Percentiles rank a stretch among this genome's conserved stretches.
Evolutionary conservation across 306 rosid species (phyloP).

Genomic region (Malus orientalis): DNA sequence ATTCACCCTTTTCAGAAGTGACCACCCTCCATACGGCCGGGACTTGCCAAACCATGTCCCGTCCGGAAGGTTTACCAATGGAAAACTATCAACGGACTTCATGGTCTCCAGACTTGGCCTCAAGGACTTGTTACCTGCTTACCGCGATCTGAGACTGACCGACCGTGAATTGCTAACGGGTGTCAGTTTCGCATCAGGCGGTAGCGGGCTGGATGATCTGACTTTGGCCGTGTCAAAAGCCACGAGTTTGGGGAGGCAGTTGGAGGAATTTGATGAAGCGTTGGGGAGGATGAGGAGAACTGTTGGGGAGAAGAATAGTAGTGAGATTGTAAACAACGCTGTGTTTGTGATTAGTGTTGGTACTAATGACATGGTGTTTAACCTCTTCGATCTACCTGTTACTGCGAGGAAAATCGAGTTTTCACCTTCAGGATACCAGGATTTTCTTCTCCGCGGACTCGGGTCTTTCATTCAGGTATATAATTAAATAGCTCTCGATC

Average conservation of each 20-base stretch:
- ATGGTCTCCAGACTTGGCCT: conserved; percentile 27
- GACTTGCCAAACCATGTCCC: conserved; percentile 25
- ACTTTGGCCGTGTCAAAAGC: background rate
- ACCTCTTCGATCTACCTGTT: conserved; percentile 1
- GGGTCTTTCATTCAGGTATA: conserved; percentile 26
- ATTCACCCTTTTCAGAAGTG: background rate
- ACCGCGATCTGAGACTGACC: conserved; percentile 8
- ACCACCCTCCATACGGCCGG: conserved; percentile 33
- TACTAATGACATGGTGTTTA: conserved; percentile 32
- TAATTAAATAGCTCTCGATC: background rate
- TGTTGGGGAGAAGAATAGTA: conserved; percentile 20
- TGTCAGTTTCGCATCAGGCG: conserved; percentile 37
- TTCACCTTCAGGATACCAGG: conserved; percentile 15
- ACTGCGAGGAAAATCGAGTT: background rate
- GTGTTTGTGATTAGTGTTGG: conserved; percentile 36
- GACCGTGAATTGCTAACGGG: conserved; percentile 29
- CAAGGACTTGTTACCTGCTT: conserved; percentile 35
- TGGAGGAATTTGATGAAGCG: conserved; percentile 24
- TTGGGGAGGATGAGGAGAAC: conserved; percentile 4
- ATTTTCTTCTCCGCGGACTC: conserved; percentile 25
- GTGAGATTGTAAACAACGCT: conserved; percentile 21
- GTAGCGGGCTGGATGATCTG: conserved; percentile 25
- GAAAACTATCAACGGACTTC: conserved; percentile 33
- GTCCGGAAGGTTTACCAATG: conserved; percentile 34
- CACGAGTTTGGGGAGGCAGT: conserved; percentile 12